phyloP scores from a whole-genome alignment of 2,329 filamentous ascomycete genomes.

The Aspergillus sp. region DNA sequence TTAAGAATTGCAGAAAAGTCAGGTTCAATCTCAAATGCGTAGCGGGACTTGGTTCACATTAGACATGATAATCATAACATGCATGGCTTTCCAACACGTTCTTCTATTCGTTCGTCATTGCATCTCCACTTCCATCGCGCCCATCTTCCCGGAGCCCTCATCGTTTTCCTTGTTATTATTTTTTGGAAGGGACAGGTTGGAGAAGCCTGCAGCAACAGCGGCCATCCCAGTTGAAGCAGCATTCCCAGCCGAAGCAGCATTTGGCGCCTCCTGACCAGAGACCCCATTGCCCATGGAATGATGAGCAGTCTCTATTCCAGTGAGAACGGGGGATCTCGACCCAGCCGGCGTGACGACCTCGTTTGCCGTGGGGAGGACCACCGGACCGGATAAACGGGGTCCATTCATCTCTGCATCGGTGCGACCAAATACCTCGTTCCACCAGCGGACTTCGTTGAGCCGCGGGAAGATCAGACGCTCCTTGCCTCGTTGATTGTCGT shows the following conservation, averaged over 20 bases:
- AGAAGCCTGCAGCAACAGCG: constrained; percentile 39
- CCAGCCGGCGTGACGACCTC: constrained; percentile 10
- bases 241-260: constrained; percentile 21
- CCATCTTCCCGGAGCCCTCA: constrained; percentile 16
- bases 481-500: constrained; percentile 70
- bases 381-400: constrained; percentile 45
- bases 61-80: no score
- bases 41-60: no score
- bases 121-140: constrained; percentile 45
- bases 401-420: constrained; percentile 91
- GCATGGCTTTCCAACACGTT: no score
- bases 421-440: constrained; percentile 78
- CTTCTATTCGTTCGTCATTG: constrained; percentile 24
- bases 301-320: constrained; percentile 52
- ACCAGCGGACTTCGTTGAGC: constrained; percentile 78
- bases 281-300: constrained; percentile 42
- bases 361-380: constrained; percentile 24
- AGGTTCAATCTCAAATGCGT: no score
- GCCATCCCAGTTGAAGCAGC: constrained; percentile 29
- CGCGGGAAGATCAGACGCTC: constrained; percentile 79
- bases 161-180: constrained; percentile 24
- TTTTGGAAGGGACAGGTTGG: constrained; percentile 34
- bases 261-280: constrained; percentile 20
- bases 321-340: constrained; percentile 44
- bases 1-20: no score